phyloP scores from a whole-genome alignment of 2,329 filamentous ascomycete genomes.

The Cytospora chrysosperma region DNA sequence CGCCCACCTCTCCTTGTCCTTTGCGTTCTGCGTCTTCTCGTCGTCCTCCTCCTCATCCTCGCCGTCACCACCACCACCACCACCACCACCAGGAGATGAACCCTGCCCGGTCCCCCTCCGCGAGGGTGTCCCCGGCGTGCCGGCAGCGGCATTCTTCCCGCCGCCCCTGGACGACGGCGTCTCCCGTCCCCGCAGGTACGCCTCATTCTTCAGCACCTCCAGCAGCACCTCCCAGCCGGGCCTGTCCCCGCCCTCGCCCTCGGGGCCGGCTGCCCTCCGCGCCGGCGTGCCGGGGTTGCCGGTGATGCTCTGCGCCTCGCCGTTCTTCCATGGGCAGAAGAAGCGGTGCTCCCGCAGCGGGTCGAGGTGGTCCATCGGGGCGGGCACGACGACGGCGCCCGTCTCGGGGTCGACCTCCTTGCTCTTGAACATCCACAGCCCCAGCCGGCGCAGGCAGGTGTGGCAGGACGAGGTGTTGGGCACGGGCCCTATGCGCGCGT shows the following conservation, averaged over 20 bases:
- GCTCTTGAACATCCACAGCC: slow-evolving; percentile 90
- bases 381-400: slow-evolving; percentile 52
- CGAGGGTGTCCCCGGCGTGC: neutral
- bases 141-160: neutral
- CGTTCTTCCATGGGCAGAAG: slow-evolving; percentile 79
- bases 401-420: slow-evolving; percentile 61
- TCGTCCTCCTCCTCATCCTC: too few relatives aligned
- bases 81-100: neutral
- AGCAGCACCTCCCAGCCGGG: slow-evolving; percentile 57
- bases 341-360: slow-evolving; percentile 72
- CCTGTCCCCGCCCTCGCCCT: slow-evolving; percentile 36
- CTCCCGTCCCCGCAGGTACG: slow-evolving; percentile 47
- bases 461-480: slow-evolving; percentile 77
- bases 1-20: slow-evolving; percentile 74
- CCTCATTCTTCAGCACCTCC: slow-evolving; percentile 57
- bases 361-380: slow-evolving; percentile 67
- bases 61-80: slow-evolving; percentile 25
- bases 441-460: slow-evolving; percentile 83
- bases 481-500: slow-evolving; percentile 55
- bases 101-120: neutral
- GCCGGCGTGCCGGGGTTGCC: slow-evolving; percentile 28
- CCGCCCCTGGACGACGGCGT: slow-evolving; percentile 27
- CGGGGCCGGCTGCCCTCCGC: slow-evolving; percentile 28
- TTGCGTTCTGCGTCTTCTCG: slow-evolving; percentile 48
- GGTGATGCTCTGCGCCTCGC: slow-evolving; percentile 59